Base-by-base conservation (phyloP, 2,329 filamentous ascomycete species). In the Trichoderma endophyticum region DNA sequence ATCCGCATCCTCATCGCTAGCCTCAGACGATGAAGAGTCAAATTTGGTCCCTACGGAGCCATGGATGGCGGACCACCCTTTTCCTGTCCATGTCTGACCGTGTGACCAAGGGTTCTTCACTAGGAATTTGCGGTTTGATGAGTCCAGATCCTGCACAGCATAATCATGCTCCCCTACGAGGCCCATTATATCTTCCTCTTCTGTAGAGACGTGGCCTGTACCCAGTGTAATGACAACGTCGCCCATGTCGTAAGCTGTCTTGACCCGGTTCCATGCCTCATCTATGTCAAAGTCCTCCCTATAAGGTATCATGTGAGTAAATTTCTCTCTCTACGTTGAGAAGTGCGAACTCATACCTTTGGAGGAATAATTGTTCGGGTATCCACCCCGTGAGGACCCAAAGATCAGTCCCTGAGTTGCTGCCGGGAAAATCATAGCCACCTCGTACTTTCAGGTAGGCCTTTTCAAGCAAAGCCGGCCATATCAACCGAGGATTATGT, bases 101-200 rank as follows among this genome's bases (percentile, higher is more conserved):
- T 95, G 91, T 66, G 92, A 92, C 96, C 96, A 99, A 2, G 96
- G 96, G 77, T 99, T 99, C 82, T 99, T 99, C 74, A 99, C 88
- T 0, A 98, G 86, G 66, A 98, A 84, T 66, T 91, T 86, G 28
- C 90, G 89, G 73, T 86, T 85, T 2, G 85, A 77, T 30, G 85
- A 84, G 73, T 93, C 90, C 80, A 99, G 86, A 72, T 96, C 91
- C 67, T 98, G 85, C 4, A 99, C 90, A 3, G 94, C 95, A 80
- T 99, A 99, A 80, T 98, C 95, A 80, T 99, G 96, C 79, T 97
- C 92, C 21, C 93, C 92, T 24, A 94, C 93, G 8, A 99, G 85
- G 0, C 96, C 96, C 18, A 97, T 84, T 15, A 92, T 89, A 74
- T 90, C 87, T 81, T 98, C 93, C 78, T 97, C 94, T 67, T 89